Evolutionary conservation across 345 rosid species (phyloP).

Genomic region (Anacardium occidentale): DNA sequence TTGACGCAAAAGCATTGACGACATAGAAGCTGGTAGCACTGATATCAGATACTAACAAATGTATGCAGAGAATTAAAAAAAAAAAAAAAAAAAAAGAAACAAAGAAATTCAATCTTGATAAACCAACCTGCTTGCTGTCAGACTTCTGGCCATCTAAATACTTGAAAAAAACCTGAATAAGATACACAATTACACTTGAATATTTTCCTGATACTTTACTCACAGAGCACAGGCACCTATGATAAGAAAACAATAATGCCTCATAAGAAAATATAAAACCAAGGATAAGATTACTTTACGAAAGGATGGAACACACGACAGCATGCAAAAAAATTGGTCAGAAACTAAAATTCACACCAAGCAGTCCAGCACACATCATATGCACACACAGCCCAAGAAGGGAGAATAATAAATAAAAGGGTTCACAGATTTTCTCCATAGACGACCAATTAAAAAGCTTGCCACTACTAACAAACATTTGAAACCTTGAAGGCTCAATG

Average conservation of each 20-base stretch:
- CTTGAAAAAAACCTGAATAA: conserved; percentile 83
- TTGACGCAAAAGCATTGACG: background rate
- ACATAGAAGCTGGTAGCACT: background rate
- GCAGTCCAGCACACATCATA: background rate
- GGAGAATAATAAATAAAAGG: background rate
- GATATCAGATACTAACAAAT: background rate
- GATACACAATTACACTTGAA: conserved; percentile 71
- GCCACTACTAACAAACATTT: background rate
- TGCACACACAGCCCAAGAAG: background rate
- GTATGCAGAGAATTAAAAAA: background rate
- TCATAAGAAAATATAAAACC: conserved; percentile 6
- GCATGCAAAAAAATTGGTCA: background rate
- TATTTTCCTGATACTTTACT: conserved; percentile 74
- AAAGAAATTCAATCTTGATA: conserved; percentile 10
- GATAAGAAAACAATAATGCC: conserved; percentile 16
- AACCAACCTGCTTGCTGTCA: conserved; percentile 74
- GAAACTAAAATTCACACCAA: background rate
- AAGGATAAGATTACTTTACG: background rate
- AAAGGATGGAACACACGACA: conserved; percentile 6
- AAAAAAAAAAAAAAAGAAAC: background rate
- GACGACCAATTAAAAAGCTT: background rate
- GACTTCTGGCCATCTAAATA: conserved; percentile 67
- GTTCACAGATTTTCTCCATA: background rate
- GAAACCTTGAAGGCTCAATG: background rate
- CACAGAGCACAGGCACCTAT: conserved; percentile 91